Conservation (phyloP, 352 stramenopile genomes). For the Pythium sukuiense region DNA sequence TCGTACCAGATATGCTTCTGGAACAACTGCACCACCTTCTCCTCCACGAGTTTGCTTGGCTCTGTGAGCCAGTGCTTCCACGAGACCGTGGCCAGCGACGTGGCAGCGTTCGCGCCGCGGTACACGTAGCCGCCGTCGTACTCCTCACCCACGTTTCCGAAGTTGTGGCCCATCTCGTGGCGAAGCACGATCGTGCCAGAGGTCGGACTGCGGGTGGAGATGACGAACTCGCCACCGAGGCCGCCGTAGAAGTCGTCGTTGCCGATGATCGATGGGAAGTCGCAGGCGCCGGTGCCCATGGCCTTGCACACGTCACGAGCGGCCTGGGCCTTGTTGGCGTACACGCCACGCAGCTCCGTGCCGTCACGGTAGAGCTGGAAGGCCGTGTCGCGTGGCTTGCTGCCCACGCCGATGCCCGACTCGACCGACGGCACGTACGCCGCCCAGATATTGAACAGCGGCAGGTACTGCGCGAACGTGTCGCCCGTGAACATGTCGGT, state of each 20-base stretch:
- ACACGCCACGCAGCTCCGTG: conserved; percentile 25
- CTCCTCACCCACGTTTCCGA: conserved; percentile 44
- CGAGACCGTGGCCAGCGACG: conserved; percentile 7
- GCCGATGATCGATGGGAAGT: conserved; percentile 32
- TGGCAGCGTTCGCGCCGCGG: conserved; percentile 34
- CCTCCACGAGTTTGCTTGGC: conserved; percentile 22
- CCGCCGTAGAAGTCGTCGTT: conserved; percentile 36
- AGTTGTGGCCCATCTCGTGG: conserved; percentile 44
- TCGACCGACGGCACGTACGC: conserved; percentile 15
- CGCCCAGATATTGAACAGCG: conserved; percentile 22
- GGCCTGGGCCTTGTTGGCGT: conserved; percentile 12
- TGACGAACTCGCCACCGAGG: conserved; percentile 39
- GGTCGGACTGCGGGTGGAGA: conserved; percentile 32
- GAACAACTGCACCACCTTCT: conserved; percentile 32
- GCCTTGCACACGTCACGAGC: conserved; percentile 20
- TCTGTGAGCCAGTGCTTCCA: conserved; percentile 42
- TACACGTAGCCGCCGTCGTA: conserved; percentile 44
- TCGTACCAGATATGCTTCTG: conserved; percentile 42
- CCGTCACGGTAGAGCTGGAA: conserved; percentile 19
- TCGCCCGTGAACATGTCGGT: conserved; percentile 39
- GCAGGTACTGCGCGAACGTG: conserved; percentile 22
- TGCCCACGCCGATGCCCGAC: conserved; percentile 13
- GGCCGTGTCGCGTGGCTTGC: conserved; percentile 9
- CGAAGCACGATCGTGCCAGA: conserved; percentile 36
- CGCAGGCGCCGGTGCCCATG: conserved; percentile 13